A percentile compares a stretch with the other conserved stretches of the same genome.
Conservation (phyloP, 768 basidiomycete species). For the Mycena floridula region DNA sequence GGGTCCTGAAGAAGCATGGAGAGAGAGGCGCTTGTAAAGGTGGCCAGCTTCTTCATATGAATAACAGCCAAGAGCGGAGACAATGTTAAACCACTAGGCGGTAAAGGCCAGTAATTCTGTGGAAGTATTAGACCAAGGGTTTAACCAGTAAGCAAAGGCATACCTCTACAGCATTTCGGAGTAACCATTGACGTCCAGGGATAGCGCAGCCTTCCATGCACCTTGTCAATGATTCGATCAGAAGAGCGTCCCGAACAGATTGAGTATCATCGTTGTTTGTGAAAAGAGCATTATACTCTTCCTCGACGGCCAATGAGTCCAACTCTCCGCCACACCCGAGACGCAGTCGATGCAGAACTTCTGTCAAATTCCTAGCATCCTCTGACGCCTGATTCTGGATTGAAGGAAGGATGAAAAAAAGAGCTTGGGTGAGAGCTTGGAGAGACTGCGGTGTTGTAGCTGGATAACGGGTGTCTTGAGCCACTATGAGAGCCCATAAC, state of each 20-base stretch:
- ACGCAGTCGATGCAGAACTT: slow-evolving; percentile 38
- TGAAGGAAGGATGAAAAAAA: slow-evolving; percentile 44
- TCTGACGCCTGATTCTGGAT: slow-evolving; percentile 20
- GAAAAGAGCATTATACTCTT: slow-evolving; percentile 39
- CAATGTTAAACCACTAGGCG: slow-evolving; percentile 21
- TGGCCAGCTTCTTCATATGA: slow-evolving; percentile 39
- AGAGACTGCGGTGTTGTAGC: slow-evolving; percentile 39
- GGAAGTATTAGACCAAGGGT: slow-evolving; percentile 1
- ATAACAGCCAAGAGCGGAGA: slow-evolving; percentile 43
- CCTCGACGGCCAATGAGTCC: slow-evolving; percentile 37
- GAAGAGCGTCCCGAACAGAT: slow-evolving; percentile 27
- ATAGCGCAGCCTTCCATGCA: slow-evolving; percentile 46
- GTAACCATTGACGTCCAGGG: slow-evolving; percentile 41
- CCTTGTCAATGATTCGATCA: slow-evolving; percentile 41
- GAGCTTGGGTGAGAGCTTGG: slow-evolving; percentile 43
- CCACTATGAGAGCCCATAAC: slow-evolving; percentile 41
- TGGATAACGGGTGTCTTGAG: slow-evolving; percentile 34
- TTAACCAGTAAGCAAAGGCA: slow-evolving; percentile 4
- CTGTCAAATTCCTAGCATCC: slow-evolving; percentile 31
- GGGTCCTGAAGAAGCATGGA: slow-evolving; percentile 16
- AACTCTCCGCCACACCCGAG: slow-evolving; percentile 44
- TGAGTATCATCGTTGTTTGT: slow-evolving; percentile 29
- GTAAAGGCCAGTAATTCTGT: slow-evolving; percentile 46
- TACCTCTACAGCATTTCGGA: slow-evolving; percentile 48
- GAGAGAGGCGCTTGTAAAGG: slow-evolving; percentile 27